Base-by-base conservation (phyloP, 2,329 filamentous ascomycete species). In the Penicillium sp. region DNA sequence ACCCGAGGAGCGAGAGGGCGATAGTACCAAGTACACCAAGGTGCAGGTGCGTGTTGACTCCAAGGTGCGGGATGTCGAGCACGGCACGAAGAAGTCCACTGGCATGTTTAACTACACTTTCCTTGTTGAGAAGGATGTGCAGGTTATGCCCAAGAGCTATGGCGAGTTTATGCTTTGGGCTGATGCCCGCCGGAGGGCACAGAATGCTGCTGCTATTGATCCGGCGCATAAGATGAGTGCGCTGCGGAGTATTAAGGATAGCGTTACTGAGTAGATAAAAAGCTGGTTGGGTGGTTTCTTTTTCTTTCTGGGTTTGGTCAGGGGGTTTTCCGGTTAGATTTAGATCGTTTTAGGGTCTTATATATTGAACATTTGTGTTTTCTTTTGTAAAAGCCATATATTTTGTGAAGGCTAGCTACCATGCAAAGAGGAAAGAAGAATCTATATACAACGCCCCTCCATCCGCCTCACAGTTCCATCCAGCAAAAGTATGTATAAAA, bases 51-150 rank as follows among this genome's bases (percentile, higher is more conserved):
- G 87, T 8, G 85, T 90, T 14, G 86, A 89, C 67, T 86, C 84
- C 33, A 88, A 88, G 67, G 88, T 90, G 14, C 78, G 87, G 19
- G 84, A 90, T 66, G 85, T 90, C 30, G 87, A 89, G 72, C 86
- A 89, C 65, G 86, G 84, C 6, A 80, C 80, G 46, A 83, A 84
- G 25, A 86, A 84, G 66, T 82, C 86, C 3, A 90, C 88, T 0
- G 88, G 88, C 5, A 86, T 88, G 64, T 90, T 91, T 75, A 88
- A 89, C 64, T 90, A 90, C 68, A 90, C 88, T 0, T 89, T 89
- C 67, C 78, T 81, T 51, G 85, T 89, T 2, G 82, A 85, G 53
- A 83, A 80, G 65, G 82, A 87, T 62, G 78, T 89, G 43, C 81
- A 84, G 64, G 83, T 89, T 19, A 84, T 89, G 77, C 87, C 87